Percentiles rank a stretch among this genome's conserved stretches.
Conservation (phyloP, 805 yeast genomes). For the Nakazawaea ernobii region DNA sequence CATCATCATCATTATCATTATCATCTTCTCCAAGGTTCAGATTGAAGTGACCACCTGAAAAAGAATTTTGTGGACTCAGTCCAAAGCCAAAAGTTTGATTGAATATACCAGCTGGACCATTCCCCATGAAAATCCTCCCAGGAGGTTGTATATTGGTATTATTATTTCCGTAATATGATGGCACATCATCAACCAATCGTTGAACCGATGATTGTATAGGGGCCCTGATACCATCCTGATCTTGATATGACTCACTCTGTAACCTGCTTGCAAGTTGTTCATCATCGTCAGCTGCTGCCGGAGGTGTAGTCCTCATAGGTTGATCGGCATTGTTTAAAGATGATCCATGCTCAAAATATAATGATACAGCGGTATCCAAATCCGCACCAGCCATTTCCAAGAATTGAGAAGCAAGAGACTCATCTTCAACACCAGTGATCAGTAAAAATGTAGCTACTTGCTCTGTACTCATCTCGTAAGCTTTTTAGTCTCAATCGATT, state of each 20-base stretch:
- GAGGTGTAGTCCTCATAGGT: background rate
- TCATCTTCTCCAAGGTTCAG: constrained; percentile 25
- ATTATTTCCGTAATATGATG: constrained; percentile 6
- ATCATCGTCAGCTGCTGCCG: constrained; percentile 20
- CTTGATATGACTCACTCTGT: constrained; percentile 57
- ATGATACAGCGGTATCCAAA: constrained; percentile 76
- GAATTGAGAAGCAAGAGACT: constrained; percentile 65
- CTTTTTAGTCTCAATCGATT: too few relatives aligned
- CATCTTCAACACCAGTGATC: constrained; percentile 71
- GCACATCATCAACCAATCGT: constrained; percentile 51
- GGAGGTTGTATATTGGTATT: constrained; percentile 6
- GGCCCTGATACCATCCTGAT: constrained; percentile 56
- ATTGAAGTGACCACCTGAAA: constrained; percentile 6
- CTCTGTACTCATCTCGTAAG: constrained; percentile 22
- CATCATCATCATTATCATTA: constrained; percentile 30
- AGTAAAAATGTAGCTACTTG: constrained; percentile 71
- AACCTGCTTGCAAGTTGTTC: constrained; percentile 55
- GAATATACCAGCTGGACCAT: constrained; percentile 47
- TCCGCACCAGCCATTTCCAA: constrained; percentile 73
- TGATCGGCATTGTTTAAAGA: constrained; percentile 19
- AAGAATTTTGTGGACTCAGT: background rate
- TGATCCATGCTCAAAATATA: constrained; percentile 67
- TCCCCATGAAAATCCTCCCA: constrained; percentile 42
- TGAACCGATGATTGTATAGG: constrained; percentile 78
- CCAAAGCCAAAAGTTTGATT: constrained; percentile 37